These are phyloP conservation scores for Botrytis elliptica DNA, from an alignment of 2,329 filamentous ascomycete genomes.

Conservation along the genomic window DNA sequence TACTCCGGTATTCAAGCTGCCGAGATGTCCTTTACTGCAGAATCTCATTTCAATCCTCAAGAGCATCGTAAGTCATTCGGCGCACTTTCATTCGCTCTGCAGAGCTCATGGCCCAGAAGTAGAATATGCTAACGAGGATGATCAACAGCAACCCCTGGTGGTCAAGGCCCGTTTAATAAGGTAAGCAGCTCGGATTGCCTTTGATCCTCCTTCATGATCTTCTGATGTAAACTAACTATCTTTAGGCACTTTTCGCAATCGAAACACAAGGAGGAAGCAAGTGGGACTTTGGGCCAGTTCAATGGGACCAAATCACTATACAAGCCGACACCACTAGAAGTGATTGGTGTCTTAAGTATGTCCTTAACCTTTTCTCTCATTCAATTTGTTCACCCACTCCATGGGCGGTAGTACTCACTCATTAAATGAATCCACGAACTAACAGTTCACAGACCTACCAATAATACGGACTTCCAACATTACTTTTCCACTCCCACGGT, in stretches of 20 bases:
- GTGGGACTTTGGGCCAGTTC: slow-evolving; percentile 10
- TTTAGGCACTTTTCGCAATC: not conserved
- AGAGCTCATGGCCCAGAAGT: too few relatives aligned
- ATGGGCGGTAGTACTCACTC: not conserved
- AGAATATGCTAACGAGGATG: not conserved
- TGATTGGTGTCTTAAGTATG: slow-evolving; percentile 2
- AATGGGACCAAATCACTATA: slow-evolving; percentile 5
- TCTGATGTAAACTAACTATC: not conserved
- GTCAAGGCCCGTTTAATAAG: not conserved
- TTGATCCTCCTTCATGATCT: not conserved
- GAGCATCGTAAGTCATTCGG: not conserved
- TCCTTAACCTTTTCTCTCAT: not conserved
- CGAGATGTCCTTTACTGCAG: not conserved
- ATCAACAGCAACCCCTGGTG: not conserved
- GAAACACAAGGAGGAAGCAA: slow-evolving; percentile 2
- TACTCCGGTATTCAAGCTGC: not conserved
- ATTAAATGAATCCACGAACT: not conserved
- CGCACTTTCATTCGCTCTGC: not conserved
- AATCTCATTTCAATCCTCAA: not conserved
- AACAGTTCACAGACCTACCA: not conserved
- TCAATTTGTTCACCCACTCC: not conserved
- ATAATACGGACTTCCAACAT: not conserved
- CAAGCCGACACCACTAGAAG: slow-evolving; percentile 1
- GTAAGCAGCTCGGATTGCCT: not conserved
- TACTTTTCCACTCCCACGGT: not conserved